These are phyloP conservation scores for Funneliformis caledonium DNA, from an alignment of 371 early-diverging fungal genomes.

Conservation along the genomic window DNA sequence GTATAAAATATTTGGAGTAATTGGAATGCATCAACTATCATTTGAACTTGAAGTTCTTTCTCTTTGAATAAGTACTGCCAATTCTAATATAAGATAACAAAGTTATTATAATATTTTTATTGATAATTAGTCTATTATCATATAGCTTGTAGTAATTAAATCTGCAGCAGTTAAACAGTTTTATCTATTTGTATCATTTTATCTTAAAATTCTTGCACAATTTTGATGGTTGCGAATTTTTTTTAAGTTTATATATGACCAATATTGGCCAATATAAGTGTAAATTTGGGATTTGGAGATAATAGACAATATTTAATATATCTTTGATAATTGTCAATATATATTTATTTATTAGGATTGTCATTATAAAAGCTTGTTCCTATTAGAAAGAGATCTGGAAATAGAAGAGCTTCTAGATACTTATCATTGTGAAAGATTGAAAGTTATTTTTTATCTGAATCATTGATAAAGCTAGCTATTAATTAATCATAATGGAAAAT, in stretches of 20 bases:
- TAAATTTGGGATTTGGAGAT: neutral
- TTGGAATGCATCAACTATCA: neutral
- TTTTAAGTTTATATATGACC: constrained; percentile 16
- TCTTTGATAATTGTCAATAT: neutral
- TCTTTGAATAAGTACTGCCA: neutral
- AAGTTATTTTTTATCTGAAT: neutral
- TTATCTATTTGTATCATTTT: neutral
- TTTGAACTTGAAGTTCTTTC: neutral
- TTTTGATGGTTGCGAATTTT: constrained; percentile 22
- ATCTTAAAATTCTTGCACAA: neutral
- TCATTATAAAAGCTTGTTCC: neutral
- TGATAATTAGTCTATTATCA: neutral
- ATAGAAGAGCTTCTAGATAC: neutral
- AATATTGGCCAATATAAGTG: constrained; percentile 13
- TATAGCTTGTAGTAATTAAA: neutral
- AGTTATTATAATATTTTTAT: constrained; percentile 2
- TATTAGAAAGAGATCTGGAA: neutral
- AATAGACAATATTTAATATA: neutral
- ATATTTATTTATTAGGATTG: neutral
- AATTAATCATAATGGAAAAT: neutral
- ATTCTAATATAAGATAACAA: neutral
- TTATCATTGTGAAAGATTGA: neutral
- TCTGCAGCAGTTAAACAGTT: neutral
- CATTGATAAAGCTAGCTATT: neutral
- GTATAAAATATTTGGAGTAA: neutral